Base-by-base conservation (phyloP, 371 early-diverging fungal species). In the Actinomortierella ambigua region DNA sequence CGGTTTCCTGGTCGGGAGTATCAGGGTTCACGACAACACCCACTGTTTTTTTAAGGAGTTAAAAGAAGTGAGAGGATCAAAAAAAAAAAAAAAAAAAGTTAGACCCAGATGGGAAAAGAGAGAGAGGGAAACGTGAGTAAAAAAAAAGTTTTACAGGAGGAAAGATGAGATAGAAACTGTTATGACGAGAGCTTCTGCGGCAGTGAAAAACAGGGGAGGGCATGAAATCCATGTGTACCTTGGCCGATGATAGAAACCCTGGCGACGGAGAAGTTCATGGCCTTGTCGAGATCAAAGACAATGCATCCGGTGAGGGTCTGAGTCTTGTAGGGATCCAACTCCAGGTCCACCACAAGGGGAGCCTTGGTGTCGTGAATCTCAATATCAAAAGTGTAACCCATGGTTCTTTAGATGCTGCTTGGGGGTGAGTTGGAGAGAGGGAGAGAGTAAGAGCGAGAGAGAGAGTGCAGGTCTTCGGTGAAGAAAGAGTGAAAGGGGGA, bases 291-390 rank as follows among this genome's bases (percentile, higher is more conserved):
- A 18, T 63, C 56, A 22, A 73, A 24, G 51, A 51, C 50, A 22
- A 73, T 62, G 34, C 55, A 59, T 3, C 75, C 75, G 18, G 60
- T 73, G 51, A 73, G 27, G 8, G 68, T 67, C 56, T 67, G 64
- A 18, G 55, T 44, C 14, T 57, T 46, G 29, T 50, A 17, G 14
- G 47, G 61, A 8, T 18, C 47, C 54, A 54, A 44, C 47, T 73
- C 68, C 49, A 73, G 64, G 18, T 73, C 75, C 18, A 73, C 55
- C 28, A 73, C 61, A 50, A 73, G 61, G n/a, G 68, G 75, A 46
- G 66, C 67, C 26, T 67, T 67, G 23, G 75, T 73, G 51, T 73
- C 56, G 47, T 34, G 34, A 34, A 73, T 67, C 59, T 73, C 68
- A 55, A 73, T 51, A 55, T 73, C 75, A 29, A 63, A 73, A 13